These are phyloP conservation scores for Cordyceps militaris DNA, from an alignment of 2,329 filamentous ascomycete species.

Conservation along the genomic window DNA sequence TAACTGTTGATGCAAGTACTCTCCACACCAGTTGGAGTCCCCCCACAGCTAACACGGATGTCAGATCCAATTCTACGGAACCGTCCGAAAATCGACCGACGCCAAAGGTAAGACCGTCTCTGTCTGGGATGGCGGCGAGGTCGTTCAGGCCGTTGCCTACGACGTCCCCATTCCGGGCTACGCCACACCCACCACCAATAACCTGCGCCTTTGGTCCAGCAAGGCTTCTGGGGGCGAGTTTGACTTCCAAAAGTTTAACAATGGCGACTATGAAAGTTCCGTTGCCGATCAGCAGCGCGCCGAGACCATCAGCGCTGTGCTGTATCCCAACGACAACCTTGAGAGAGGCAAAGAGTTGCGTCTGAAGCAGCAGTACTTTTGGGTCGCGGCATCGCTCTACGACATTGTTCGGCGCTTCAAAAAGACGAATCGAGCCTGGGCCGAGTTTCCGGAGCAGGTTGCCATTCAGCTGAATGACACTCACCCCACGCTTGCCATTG, in stretches of 20 bases:
- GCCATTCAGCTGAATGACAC: slow-evolving; percentile 98
- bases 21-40: not conserved
- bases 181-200: slow-evolving; percentile 86
- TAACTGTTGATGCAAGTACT: slow-evolving; percentile 66
- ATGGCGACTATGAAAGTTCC: slow-evolving; percentile 92
- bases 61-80: slow-evolving; percentile 86
- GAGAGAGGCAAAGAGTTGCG: slow-evolving; percentile 95
- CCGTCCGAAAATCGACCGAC: slow-evolving; percentile 68
- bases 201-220: slow-evolving; percentile 93
- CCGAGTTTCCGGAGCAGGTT: slow-evolving; percentile 85
- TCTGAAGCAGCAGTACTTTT: slow-evolving; percentile 99
- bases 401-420: slow-evolving; percentile 98
- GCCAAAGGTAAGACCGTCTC: slow-evolving; percentile 67
- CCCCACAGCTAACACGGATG: not conserved
- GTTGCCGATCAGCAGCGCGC: slow-evolving; percentile 97
- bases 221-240: slow-evolving; percentile 97
- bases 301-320: slow-evolving; percentile 96
- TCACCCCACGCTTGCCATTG: slow-evolving; percentile 91
- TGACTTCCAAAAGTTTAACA: slow-evolving; percentile 99
- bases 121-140: slow-evolving; percentile 88
- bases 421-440: slow-evolving; percentile 88
- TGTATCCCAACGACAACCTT: slow-evolving; percentile 97
- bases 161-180: slow-evolving; percentile 91
- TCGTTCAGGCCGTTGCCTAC: slow-evolving; percentile 85
- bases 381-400: slow-evolving; percentile 92